Percentiles rank a stretch among this genome's conserved stretches.
These are phyloP conservation scores for Avicennia marina DNA, from an alignment of 257 asterid species.

Conservation along the genomic window DNA sequence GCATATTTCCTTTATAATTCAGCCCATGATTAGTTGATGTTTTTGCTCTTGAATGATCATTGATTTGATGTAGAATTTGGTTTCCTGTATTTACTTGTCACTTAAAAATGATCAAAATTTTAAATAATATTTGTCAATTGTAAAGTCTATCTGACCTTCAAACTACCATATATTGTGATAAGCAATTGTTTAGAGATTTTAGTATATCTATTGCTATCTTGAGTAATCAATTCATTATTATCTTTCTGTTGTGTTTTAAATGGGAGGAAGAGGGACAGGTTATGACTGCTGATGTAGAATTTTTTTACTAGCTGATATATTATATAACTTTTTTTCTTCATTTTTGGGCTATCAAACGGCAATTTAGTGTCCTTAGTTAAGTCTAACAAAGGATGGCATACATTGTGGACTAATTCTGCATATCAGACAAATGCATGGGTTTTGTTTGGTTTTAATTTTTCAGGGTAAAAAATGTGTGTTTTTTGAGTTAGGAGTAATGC, in stretches of 20 bases:
- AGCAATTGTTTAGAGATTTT: neutral
- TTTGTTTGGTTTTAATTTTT: no score
- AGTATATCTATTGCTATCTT: constrained; percentile 4
- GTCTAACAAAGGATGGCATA: no score
- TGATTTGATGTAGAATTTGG: neutral
- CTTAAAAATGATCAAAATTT: neutral
- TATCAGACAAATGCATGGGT: no score
- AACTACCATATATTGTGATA: neutral
- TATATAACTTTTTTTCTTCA: no score
- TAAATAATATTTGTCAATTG: neutral
- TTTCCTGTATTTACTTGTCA: neutral
- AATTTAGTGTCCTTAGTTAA: no score
- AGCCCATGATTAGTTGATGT: constrained; percentile 3
- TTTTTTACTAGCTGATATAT: neutral
- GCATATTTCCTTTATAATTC: neutral
- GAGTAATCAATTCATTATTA: constrained; percentile 1
- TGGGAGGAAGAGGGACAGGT: neutral
- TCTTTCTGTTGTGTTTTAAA: neutral
- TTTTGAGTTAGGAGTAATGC: no score
- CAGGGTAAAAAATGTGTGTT: no score
- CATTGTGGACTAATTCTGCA: no score
- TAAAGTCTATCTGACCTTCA: neutral
- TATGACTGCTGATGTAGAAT: constrained; percentile 5
- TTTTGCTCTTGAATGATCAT: neutral
- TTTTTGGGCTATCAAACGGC: no score